These are phyloP conservation scores for Colletotrichum shisoi DNA, from an alignment of 2,329 filamentous ascomycete genomes.

Conservation along the genomic window DNA sequence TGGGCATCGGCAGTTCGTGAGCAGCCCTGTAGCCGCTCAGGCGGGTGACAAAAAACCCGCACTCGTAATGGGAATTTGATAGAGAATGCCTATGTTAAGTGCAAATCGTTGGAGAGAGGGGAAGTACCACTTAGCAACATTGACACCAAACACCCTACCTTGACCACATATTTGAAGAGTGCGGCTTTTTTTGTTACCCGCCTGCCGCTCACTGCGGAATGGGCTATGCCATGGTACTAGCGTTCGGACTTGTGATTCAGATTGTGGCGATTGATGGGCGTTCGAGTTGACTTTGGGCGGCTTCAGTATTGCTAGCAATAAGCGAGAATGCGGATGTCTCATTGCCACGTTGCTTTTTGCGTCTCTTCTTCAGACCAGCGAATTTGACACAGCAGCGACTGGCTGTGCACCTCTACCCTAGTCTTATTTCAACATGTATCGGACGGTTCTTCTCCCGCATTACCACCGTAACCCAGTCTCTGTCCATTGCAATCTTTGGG, in stretches of 20 bases:
- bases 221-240: neutral
- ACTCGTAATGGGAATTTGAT: no score
- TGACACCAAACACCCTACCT: no score
- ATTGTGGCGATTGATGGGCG: conserved; percentile 14
- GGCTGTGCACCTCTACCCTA: neutral
- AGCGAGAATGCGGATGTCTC: neutral
- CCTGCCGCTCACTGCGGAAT: neutral
- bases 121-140: no score
- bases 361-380: conserved; percentile 3
- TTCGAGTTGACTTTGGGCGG: conserved; percentile 8
- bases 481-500: conserved; percentile 4
- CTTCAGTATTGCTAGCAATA: conserved; percentile 11
- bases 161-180: no score
- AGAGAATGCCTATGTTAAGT: no score
- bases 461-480: neutral
- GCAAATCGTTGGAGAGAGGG: no score
- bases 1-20: conserved; percentile 3
- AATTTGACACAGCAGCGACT: conserved; percentile 11
- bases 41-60: no score
- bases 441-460: conserved; percentile 1
- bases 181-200: no score
- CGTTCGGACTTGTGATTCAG: conserved; percentile 20
- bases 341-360: conserved; percentile 19
- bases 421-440: neutral
- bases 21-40: neutral